Evolutionary conservation across 768 basidiomycete genomes (phyloP).

Genomic region (Sporobolomyces phaffii): DNA sequence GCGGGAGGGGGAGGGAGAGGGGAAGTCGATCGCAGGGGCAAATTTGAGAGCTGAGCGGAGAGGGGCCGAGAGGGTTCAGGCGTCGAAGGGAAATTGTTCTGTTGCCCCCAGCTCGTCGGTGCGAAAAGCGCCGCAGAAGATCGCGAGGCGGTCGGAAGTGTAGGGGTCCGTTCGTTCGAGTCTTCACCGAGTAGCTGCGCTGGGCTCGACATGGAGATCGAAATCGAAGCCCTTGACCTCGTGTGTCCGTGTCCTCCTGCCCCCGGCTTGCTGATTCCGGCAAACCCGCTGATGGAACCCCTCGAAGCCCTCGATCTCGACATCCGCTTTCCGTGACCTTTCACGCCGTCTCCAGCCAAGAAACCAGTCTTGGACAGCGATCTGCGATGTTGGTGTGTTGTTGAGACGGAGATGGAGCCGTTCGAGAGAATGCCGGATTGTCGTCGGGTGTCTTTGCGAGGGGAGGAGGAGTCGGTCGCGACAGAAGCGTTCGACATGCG

Average conservation of each 20-base stretch:
- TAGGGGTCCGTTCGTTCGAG: background rate
- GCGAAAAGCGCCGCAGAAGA: background rate
- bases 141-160: background rate
- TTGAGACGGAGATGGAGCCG: too few relatives aligned
- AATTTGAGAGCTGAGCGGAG: background rate
- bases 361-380: conserved; percentile 25
- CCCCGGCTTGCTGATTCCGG: background rate
- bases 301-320: conserved; percentile 19
- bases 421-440: too few relatives aligned
- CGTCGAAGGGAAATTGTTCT: background rate
- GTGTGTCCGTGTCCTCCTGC: conserved; percentile 33
- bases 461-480: background rate
- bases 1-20: conserved; percentile 19
- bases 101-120: conserved; percentile 18
- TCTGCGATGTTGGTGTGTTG: conserved; percentile 21
- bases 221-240: conserved; percentile 34
- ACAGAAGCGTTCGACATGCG: conserved; percentile 12
- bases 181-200: background rate
- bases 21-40: conserved; percentile 7
- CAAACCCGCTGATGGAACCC: conserved; percentile 22
- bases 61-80: background rate
- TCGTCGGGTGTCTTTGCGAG: too few relatives aligned
- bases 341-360: background rate
- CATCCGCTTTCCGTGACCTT: conserved; percentile 14
- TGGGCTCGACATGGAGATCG: conserved; percentile 31